Conservation (phyloP, 495 filamentous ascomycete genomes). For the Neurospora sublineolata region DNA sequence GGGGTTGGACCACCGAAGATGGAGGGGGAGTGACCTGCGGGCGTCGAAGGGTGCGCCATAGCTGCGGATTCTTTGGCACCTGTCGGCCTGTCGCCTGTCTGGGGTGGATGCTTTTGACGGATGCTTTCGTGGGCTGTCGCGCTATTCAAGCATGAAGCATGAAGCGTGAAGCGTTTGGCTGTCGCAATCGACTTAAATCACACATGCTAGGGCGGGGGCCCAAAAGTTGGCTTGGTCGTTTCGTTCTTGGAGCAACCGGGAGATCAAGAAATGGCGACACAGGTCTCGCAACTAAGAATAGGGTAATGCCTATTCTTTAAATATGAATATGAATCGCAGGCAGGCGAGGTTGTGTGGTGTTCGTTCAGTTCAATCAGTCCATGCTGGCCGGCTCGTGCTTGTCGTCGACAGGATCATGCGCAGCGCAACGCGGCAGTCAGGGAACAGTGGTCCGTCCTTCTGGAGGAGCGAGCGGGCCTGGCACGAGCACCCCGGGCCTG, state of each 20-base stretch:
- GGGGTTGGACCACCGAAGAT: conserved; percentile 23
- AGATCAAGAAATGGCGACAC: not conserved
- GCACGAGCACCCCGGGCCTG: not conserved
- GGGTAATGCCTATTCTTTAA: not conserved
- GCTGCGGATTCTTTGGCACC: not conserved
- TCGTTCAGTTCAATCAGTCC: not conserved
- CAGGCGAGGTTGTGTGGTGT: not conserved
- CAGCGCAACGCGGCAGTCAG: not conserved
- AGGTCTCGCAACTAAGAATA: not conserved
- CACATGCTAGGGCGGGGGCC: not conserved
- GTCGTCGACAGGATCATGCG: not conserved
- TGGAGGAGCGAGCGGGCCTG: not conserved
- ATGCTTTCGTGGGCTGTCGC: not conserved
- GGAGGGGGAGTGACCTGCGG: conserved; percentile 13
- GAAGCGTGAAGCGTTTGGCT: not conserved
- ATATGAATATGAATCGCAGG: not conserved
- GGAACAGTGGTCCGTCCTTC: not conserved
- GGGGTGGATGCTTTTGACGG: not conserved
- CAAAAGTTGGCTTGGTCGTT: not conserved
- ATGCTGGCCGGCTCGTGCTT: not conserved
- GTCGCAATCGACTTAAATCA: not conserved
- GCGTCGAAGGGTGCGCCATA: conserved; percentile 25
- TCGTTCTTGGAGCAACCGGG: not conserved
- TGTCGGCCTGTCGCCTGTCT: not conserved
- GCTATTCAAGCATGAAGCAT: not conserved